These are phyloP conservation scores for Amanita molliuscula DNA, from an alignment of 768 basidiomycete species.

Conservation along the genomic window DNA sequence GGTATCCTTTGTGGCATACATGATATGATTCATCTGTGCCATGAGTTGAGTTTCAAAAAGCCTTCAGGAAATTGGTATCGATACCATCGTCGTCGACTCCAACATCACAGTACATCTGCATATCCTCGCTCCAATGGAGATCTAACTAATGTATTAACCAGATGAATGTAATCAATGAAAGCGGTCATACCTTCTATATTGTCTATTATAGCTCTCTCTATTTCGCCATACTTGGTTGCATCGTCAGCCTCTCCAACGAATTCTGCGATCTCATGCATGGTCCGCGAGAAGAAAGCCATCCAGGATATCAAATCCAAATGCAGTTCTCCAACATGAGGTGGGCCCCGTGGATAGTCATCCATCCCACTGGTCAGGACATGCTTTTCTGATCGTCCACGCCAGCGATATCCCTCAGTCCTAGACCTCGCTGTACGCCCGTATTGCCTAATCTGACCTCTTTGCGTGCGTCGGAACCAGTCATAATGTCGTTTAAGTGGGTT, in stretches of 20 bases:
- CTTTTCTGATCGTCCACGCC: slow-evolving; percentile 79
- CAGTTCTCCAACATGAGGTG: slow-evolving; percentile 83
- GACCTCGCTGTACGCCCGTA: slow-evolving; percentile 79
- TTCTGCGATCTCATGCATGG: slow-evolving; percentile 85
- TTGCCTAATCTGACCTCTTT: slow-evolving; percentile 88
- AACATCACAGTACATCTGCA: slow-evolving; percentile 90
- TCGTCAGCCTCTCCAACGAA: slow-evolving; percentile 86
- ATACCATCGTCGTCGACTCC: slow-evolving; percentile 77
- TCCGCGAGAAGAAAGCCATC: slow-evolving; percentile 94
- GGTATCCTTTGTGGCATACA: slow-evolving; percentile 86
- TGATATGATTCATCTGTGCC: slow-evolving; percentile 79
- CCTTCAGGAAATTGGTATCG: slow-evolving; percentile 8
- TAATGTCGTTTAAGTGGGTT: slow-evolving; percentile 81
- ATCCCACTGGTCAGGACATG: slow-evolving; percentile 92
- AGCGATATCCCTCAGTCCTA: slow-evolving; percentile 85
- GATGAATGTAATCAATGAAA: neutral
- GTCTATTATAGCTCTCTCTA: slow-evolving; percentile 69
- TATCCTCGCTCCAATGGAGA: slow-evolving; percentile 85
- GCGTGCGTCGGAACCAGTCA: slow-evolving; percentile 92
- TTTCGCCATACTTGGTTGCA: slow-evolving; percentile 59
- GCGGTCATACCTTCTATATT: slow-evolving; percentile 69
- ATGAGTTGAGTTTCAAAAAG: neutral
- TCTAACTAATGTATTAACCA: slow-evolving; percentile 37
- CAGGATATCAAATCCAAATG: slow-evolving; percentile 91
- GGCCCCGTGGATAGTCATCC: slow-evolving; percentile 93